Base-by-base conservation (phyloP, 1,139 yeast species). In the Candida tetrigidarum region DNA sequence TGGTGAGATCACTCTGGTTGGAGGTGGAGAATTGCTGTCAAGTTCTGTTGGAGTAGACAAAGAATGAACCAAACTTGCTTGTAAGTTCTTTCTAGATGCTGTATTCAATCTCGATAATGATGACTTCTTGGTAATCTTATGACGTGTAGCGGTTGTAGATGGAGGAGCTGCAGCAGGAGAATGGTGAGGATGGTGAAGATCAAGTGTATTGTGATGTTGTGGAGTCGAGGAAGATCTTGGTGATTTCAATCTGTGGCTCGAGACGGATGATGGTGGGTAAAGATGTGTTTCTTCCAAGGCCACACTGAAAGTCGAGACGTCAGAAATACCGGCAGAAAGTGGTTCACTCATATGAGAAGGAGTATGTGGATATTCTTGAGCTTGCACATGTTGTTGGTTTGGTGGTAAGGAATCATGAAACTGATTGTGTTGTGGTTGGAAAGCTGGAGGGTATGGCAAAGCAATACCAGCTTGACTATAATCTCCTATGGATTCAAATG, bases 401-500 rank as follows among this genome's bases (percentile, higher is more conserved):
- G 40, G 10, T 11, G 44, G 26, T 4, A 41, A 12, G 15, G 29
- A n/a, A 37, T 44, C 44, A 25, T 39, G 39, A 30, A 22, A 44
- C 20, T 29, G 38, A 39, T 41, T 35, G 23, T 32, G 36, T 26
- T 43, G 42, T 25, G 37, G 28, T 29, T 35, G 34, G 14, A 33
- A 16, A 32, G 41, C 12, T 12, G 28, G 20, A 8, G 38, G 42
- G 36, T 14, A 35, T 33, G 37, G 28, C 22, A 44, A 23, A 33
- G 37, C 37, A 22, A 37, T 41, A n/a, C 41, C 26, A 8, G 41
- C 34, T 35, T 44, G 46, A 26, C 43, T 44, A 22, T 49, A 53
- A 41, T 66, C 67, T 6, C 66, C 67, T 33, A 65, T 59, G 4
- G 64, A 59, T 27, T 67, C 70, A 23, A 66, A 55, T 2, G 67